These are phyloP conservation scores for Mortierella sp. DNA, from an alignment of 371 early-diverging fungal species.

Conservation along the genomic window DNA sequence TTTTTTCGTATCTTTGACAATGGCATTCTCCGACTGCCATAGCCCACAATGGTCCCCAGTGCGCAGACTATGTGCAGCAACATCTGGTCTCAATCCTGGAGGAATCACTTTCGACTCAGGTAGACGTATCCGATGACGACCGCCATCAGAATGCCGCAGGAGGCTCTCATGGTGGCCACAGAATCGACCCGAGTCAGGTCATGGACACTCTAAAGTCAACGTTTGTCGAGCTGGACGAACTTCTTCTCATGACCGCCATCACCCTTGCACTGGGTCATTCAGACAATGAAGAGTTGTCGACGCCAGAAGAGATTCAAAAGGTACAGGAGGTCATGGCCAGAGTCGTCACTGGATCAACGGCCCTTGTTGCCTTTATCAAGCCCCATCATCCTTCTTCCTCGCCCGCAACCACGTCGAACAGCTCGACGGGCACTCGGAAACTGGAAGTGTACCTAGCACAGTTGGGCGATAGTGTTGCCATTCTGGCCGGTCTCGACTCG, in stretches of 20 bases:
- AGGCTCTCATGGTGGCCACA: conserved; percentile 10
- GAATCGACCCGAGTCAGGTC: conserved; percentile 37
- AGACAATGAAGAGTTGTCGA: conserved; percentile 13
- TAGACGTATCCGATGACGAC: conserved; percentile 37
- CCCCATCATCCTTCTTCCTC: conserved; percentile 18
- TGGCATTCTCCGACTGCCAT: background rate
- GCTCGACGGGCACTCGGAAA: background rate
- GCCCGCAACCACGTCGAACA: background rate
- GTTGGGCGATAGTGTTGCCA: conserved; percentile 33
- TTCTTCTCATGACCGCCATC: conserved; percentile 43
- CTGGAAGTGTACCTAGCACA: conserved; percentile 42
- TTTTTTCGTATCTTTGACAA: background rate
- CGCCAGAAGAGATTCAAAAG: conserved; percentile 31
- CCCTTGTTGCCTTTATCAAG: conserved; percentile 41
- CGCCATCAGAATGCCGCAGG: conserved; percentile 1
- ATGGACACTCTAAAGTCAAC: conserved; percentile 46
- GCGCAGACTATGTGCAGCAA: conserved; percentile 48
- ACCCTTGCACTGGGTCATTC: conserved; percentile 41
- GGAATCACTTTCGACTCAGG: conserved; percentile 46
- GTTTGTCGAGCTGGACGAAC: conserved; percentile 45
- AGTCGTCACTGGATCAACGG: conserved; percentile 48
- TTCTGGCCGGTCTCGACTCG: conserved; percentile 32
- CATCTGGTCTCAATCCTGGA: conserved; percentile 44
- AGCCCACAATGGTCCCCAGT: conserved; percentile 50
- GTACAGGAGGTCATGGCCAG: conserved; percentile 38